Base-by-base conservation (phyloP, 164 flowering plant genomes). In the Magnolia sinica region DNA sequence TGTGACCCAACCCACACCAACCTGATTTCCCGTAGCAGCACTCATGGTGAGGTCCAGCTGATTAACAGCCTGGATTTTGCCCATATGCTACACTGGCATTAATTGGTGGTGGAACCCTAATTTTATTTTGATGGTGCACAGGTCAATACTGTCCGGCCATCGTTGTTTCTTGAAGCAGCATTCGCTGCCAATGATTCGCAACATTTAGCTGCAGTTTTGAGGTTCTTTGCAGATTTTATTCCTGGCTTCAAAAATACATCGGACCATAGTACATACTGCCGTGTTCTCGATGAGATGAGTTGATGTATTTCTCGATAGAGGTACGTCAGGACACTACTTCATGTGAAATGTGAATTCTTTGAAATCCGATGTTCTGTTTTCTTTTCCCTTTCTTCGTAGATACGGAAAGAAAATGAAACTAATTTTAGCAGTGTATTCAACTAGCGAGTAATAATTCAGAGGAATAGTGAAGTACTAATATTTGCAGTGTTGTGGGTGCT, bases 131-230 rank as follows among this genome's bases (percentile, higher is more conserved):
- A 61, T 76, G 74, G 7, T 16, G 63, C 84, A 73, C 92, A 96
- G 99, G 99, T 96, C 24, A 82, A 76, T 59, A 81, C 91, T 7
- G 79, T 94, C 72, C 89, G 88, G 78, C 96, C 99, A 1, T 87
- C 96, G 19, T 78, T 94, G 87, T 96, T 94, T 85, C 97, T 94
- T 22, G 92, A 92, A 80, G 91, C 98, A 27, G 98, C 98, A 61
- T 83, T 84, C 65, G 81, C 92, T 7, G 88, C 99, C 50, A 91
- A 88, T 68, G 87, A 96, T 79, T 77, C 92, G 0, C 97, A 91
- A 78, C 94, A 86, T 73, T 77, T 96, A 22, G 97, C 98, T 66
- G 91, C 99, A 50, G 92, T 92, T 22, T 79, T 96, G 76, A 90
- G 98, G 73, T 94, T 94, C 83, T 89, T 91, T 71, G 82, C 88